Evolutionary conservation across 441 rosid species (phyloP), one percentile per base, ranked within the genome.

Genomic region (Croton setiger): DNA sequence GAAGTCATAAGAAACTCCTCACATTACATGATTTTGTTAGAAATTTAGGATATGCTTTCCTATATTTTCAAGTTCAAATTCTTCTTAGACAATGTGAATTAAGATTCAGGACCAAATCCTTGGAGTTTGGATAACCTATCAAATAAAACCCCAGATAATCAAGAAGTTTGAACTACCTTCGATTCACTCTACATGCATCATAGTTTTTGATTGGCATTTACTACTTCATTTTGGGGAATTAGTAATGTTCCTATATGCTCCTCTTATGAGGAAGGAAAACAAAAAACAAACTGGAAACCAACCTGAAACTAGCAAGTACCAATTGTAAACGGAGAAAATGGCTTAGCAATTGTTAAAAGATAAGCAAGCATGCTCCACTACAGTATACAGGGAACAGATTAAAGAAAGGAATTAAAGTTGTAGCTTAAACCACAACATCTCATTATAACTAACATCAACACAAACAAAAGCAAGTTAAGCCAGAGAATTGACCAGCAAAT

Each of bases 401-500:
- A 27, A 11, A 17, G 43, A 47, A 63, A 63, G 55, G 13, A 9
- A n/a, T 27, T 0, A 13, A 8, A 63, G 23, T 15, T 27, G 21
- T 63, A 47, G 55, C 0, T 45, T 63, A 39, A 52, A 35, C 53
- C 18, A 59, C 37, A 17, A 4, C 47, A 37, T 18, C 47, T 44
- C 23, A 31, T 44, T 39, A 41, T 44, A 52, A 31, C 47, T 51
- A 17, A 13, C 37, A 64, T 3, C 21, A 9, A 64, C 43, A 56
- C 7, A 14, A 18, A 56, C 47, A 57, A 18, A 39, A 63, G 77
- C 5, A 35, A n/a, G 43, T 37, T 9, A 58, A 10, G 54, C 60
- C 52, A 49, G 59, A 67, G 36, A 44, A 12, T 45, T 43, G 21
- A 66, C 37, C 41, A 71, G 63, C 39, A 56, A 77, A 72, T 49